phyloP scores from a whole-genome alignment of 306 rosid species.

The barrel medic (Medicago truncatula) region DNA sequence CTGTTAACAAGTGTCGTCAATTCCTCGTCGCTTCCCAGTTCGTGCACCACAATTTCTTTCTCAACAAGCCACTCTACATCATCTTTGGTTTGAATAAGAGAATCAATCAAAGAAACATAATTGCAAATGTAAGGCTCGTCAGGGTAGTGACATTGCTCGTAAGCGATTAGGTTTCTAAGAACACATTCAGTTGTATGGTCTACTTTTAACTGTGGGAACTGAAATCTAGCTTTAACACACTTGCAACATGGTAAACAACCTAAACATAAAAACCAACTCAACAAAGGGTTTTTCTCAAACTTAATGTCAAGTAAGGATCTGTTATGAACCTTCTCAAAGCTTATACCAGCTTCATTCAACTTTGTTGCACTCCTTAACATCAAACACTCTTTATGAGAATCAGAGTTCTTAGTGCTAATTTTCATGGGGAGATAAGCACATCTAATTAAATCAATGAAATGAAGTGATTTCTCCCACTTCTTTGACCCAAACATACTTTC shows the following conservation, averaged over 20 bases:
- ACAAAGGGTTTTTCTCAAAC: conserved; percentile 33
- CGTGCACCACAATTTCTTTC: conserved; percentile 45
- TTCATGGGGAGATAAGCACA: conserved; percentile 39
- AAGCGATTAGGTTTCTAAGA: conserved; percentile 56
- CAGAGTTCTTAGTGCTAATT: not conserved
- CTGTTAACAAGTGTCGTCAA: conserved; percentile 48
- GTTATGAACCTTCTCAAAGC: conserved; percentile 33
- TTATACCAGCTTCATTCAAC: conserved; percentile 48
- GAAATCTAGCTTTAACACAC: conserved; percentile 38
- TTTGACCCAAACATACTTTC: not conserved
- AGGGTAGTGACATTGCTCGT: conserved; percentile 65
- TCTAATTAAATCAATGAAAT: conserved; percentile 61
- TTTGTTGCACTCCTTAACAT: conserved; percentile 42
- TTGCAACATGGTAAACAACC: conserved; percentile 32
- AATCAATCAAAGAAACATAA: conserved; percentile 47
- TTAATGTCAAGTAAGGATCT: conserved; percentile 39
- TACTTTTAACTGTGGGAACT: conserved; percentile 40
- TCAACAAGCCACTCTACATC: conserved; percentile 62
- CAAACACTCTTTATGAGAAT: conserved; percentile 13
- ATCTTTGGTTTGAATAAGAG: conserved; percentile 52
- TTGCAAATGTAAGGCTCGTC: conserved; percentile 51
- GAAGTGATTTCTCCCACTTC: conserved; percentile 38
- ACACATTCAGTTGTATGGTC: conserved; percentile 50
- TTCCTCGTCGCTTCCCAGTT: conserved; percentile 52
- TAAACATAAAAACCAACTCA: conserved; percentile 48